These are phyloP conservation scores for Glomus cerebriforme DNA, from an alignment of 192 early-diverging fungal species.

Conservation along the genomic window DNA sequence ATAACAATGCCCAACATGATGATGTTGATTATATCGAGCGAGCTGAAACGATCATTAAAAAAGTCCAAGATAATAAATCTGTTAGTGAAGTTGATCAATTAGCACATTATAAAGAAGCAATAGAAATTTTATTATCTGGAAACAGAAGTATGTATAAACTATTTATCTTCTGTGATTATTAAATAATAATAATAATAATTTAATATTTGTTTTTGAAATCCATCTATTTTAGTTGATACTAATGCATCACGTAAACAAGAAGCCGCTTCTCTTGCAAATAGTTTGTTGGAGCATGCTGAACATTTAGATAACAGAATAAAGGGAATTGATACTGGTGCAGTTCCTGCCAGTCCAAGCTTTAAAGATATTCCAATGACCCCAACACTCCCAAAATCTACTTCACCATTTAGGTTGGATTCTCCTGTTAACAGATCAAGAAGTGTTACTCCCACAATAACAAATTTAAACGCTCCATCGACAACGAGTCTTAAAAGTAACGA, in stretches of 20 bases:
- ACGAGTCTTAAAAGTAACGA: constrained; percentile 26
- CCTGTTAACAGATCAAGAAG: neutral
- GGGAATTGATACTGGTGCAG: neutral
- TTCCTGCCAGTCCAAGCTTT: neutral
- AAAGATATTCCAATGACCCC: constrained; percentile 24
- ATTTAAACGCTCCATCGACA: constrained; percentile 15
- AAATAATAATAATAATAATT: neutral
- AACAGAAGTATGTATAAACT: constrained; percentile 57
- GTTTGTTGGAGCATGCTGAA: constrained; percentile 55
- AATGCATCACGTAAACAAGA: constrained; percentile 50
- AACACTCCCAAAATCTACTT: neutral
- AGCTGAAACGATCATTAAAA: constrained; percentile 28
- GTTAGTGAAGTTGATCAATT: constrained; percentile 22
- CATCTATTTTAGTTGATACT: constrained; percentile 51
- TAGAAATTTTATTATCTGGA: constrained; percentile 62
- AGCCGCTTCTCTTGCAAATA: constrained; percentile 48
- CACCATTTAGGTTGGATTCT: neutral
- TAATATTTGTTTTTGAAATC: neutral
- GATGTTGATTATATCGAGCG: constrained; percentile 15
- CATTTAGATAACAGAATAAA: constrained; percentile 42
- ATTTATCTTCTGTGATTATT: no score
- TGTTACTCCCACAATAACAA: neutral
- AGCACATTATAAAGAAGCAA: constrained; percentile 61
- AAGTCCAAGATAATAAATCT: neutral
- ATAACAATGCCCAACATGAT: neutral